Base-by-base conservation (phyloP, 352 stramenopile species). In the Globisporangium okanoganense region DNA sequence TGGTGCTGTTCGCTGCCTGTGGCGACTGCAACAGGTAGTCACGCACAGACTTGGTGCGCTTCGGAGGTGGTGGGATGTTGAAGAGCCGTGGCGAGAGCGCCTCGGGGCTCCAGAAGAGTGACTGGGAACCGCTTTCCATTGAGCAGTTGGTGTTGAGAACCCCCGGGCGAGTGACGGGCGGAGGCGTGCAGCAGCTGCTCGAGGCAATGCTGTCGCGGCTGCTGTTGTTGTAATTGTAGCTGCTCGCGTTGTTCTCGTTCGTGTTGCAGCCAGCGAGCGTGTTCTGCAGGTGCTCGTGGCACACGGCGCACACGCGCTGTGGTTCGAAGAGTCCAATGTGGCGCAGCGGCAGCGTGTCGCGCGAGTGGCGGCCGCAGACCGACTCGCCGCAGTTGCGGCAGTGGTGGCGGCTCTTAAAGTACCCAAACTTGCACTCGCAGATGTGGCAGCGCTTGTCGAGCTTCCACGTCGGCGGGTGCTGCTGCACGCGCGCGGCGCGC, bases 301-400 rank as follows among this genome's bases (percentile, higher is more conserved):
- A 92, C 14, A 61, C 63, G 3, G 67, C 66, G 54, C 87, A 96
- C 9, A 96, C 82, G 16, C 87, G 71, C 43, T 93, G 73, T 3
- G 80, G 75, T 7, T 80, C 58, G 50, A 78, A 81, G 1, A 87
- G 64, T 12, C 75, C 80, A 8, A 84, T 61, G 48, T 85, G 74
- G 59, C 86, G 78, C 41, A 97, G 56, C 7, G 78, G 70, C 18
- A 93, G 59, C 10, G 74, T 62, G 51, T 88, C 69, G 33, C 75
- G 73, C 5, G 78, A 91, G 66, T 92, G 87, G 29, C 67, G 67
- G n/a, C 76, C 70, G 61, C 87, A 96, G 2, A 94, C 85, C 1
- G 87, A 89, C 35, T 85, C 69, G 5, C 87, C 87, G 55, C 87
- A 96, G 61, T 84, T 88, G 38, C 87, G 69, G 64, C 87, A 96